Evolutionary conservation across 2,329 filamentous ascomycete species (phyloP), one percentile per base, ranked within the genome.

Genomic region (Phialophora chinensis): DNA sequence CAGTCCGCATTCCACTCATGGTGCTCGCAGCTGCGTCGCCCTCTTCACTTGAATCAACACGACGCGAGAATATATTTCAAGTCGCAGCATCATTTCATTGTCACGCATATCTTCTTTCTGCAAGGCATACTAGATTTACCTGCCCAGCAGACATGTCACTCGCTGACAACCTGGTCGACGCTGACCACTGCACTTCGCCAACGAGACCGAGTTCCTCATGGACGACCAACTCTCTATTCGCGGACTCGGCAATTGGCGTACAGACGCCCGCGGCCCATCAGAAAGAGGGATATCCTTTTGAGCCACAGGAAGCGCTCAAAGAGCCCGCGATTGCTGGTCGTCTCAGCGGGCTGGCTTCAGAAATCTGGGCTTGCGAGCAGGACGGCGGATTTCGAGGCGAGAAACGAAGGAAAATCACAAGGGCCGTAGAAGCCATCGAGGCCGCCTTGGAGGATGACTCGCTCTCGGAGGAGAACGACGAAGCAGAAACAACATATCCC

Each of bases 201-300:
- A 65, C 50, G 25, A 64, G 67, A 17, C 69, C 71, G n/a, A 52
- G 67, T 49, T 72, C 70, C 52, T 61, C 63, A 8, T 70, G 44
- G 64, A 73, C 71, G 42, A 65, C 57, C 53, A 61, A 65, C 60
- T 73, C 71, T 17, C 67, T 73, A 62, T 72, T 74, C 66, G 66
- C 74, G 64, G 72, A 74, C 67, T 72, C 69, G 61, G 69, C 74
- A 60, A 73, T 75, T 69, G 69, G 73, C 55, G 65, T 76, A 59
- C 69, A 73, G 35, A 66, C 66, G 27, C 70, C 70, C 17, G 65
- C 54, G 17, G 47, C 55, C 17, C 29, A 55, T 17, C 67, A 71
- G 20, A 64, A 71, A 63, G 47, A 64, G 5, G 29, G 27, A 38
- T 35, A 47, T 17, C n/a, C 53, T 38, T 52, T 47, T 44, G 62